A percentile compares a stretch with the other conserved stretches of the same genome.
Conservation (phyloP, 208 protist species). For the Leishmania aethiopica region DNA sequence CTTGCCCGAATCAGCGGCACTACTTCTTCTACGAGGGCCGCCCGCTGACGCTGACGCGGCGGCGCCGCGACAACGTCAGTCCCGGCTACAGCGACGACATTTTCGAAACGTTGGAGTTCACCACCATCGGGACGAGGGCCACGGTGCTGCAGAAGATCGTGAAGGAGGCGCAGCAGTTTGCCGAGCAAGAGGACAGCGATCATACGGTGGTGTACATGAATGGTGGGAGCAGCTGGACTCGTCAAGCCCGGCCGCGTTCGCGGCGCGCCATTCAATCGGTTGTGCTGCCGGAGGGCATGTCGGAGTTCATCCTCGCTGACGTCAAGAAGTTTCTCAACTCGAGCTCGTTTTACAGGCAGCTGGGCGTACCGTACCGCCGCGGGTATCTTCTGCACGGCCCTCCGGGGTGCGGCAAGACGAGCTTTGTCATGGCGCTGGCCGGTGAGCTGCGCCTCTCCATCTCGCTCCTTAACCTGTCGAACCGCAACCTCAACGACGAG, state of each 20-base stretch:
- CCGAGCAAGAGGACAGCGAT: constrained; percentile 65
- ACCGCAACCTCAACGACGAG: constrained; percentile 88
- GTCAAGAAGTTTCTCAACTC: constrained; percentile 83
- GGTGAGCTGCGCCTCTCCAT: constrained; percentile 93
- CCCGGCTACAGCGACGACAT: constrained; percentile 74
- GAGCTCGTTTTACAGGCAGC: constrained; percentile 87
- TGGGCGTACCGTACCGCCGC: constrained; percentile 95
- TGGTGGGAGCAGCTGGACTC: constrained; percentile 72
- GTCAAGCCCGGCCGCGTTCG: constrained; percentile 61
- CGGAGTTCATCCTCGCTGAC: constrained; percentile 73
- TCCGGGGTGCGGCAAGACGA: constrained; percentile 95
- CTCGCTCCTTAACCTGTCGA: constrained; percentile 93
- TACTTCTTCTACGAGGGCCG: constrained; percentile 83
- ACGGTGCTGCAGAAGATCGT: constrained; percentile 71
- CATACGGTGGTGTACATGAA: constrained; percentile 89
- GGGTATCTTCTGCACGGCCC: constrained; percentile 96
- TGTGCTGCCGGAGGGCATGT: constrained; percentile 74
- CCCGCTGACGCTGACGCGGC: constrained; percentile 73
- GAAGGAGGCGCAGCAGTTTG: constrained; percentile 65
- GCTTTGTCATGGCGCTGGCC: constrained; percentile 93
- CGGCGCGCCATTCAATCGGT: constrained; percentile 91
- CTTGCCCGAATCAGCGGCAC: constrained; percentile 78
- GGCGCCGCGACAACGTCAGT: constrained; percentile 57
- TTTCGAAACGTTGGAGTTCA: constrained; percentile 82
- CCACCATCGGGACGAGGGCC: constrained; percentile 62